Evolutionary conservation across 2,329 filamentous ascomycete genomes (phyloP), one percentile per base, ranked within the genome.

Genomic region (Fusarium sp.): DNA sequence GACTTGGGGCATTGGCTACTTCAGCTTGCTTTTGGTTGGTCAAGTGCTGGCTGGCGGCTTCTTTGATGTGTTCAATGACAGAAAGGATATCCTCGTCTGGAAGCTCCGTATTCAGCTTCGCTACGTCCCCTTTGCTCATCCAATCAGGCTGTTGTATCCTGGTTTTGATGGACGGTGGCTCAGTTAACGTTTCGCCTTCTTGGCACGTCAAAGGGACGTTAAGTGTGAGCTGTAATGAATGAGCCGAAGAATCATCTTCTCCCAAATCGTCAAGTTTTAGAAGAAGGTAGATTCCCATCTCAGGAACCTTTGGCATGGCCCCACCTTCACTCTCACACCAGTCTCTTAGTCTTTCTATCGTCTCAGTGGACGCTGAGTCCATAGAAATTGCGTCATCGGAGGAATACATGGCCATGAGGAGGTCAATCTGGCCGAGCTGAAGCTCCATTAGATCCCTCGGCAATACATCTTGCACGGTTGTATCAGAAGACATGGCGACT

Each of bases 321-420:
- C 69, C 65, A 6, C n/a, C 27, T 4, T 72, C 70, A 29, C 46
- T 52, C 18, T 75, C 76, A 32, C 73, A 75, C 73, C 74, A 75
- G 6, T 58, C 51, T 22, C 73, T 69, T 8, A 79, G 24, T 6
- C 6, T 29, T 10, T 75, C 70, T 15, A 78, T 29, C 8, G 72
- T 14, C 0, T 53, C 30, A 3, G 27, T 59, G 1, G 73, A 76
- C 10, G 55, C n/a, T 6, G 74, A 61, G 24, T 77, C 76, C 6
- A 81, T 69, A 0, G 63, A 54, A 2, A 82, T 72, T 8, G 77
- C 78, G n/a, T 79, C 76, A 15, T 83, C 79, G 0, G 75, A 71
- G 1, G 81, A 80, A 63, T 85, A 88, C 86, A 88, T 88, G 12
- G 85, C 84, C 69, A 80, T 76, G 5, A 88, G 75, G n/a, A 88